Percentiles rank a stretch among this genome's conserved stretches.
Conservation (phyloP, 2,329 filamentous ascomycete genomes). For the Sarocladiaceae sp. region DNA sequence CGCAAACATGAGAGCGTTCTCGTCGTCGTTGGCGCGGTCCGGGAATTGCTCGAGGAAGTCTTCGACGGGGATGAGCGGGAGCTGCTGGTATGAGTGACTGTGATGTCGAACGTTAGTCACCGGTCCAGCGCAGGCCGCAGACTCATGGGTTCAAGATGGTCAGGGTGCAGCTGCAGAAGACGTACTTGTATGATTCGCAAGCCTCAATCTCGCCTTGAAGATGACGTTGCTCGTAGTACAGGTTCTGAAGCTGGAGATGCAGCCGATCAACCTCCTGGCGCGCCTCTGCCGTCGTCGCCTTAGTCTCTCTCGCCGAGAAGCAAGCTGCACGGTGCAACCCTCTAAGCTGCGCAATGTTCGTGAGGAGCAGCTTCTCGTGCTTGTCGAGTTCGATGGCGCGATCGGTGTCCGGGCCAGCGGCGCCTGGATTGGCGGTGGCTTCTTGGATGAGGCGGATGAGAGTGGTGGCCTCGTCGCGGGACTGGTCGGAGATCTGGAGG, state of each 20-base stretch:
- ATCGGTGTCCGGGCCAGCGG: background rate
- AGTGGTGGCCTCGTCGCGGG: slow-evolving; percentile 63
- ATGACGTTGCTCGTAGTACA: slow-evolving; percentile 94
- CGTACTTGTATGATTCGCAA: slow-evolving; percentile 87
- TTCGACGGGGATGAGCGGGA: slow-evolving; percentile 77
- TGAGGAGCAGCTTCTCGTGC: slow-evolving; percentile 73
- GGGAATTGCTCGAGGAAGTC: slow-evolving; percentile 75
- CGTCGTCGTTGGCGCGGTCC: slow-evolving; percentile 63
- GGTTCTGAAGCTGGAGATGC: slow-evolving; percentile 87
- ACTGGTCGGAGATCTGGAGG: slow-evolving; percentile 64
- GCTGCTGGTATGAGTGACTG: slow-evolving; percentile 79
- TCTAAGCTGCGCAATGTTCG: slow-evolving; percentile 73
- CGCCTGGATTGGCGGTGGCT: slow-evolving; percentile 31
- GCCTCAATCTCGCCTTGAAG: slow-evolving; percentile 82
- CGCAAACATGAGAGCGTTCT: slow-evolving; percentile 80
- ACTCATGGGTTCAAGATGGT: too few species aligned
- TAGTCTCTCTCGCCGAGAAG: slow-evolving; percentile 76
- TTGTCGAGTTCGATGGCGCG: slow-evolving; percentile 51
- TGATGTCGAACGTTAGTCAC: slow-evolving; percentile 9
- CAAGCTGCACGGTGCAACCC: slow-evolving; percentile 78
- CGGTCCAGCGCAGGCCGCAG: background rate
- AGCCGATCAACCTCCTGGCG: slow-evolving; percentile 86
- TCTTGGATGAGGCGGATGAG: slow-evolving; percentile 52
- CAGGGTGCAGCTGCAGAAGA: too few species aligned
- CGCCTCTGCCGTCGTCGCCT: slow-evolving; percentile 77